Base-by-base conservation (phyloP, 2,329 filamentous ascomycete species). In the Endocalyx cinctus region DNA sequence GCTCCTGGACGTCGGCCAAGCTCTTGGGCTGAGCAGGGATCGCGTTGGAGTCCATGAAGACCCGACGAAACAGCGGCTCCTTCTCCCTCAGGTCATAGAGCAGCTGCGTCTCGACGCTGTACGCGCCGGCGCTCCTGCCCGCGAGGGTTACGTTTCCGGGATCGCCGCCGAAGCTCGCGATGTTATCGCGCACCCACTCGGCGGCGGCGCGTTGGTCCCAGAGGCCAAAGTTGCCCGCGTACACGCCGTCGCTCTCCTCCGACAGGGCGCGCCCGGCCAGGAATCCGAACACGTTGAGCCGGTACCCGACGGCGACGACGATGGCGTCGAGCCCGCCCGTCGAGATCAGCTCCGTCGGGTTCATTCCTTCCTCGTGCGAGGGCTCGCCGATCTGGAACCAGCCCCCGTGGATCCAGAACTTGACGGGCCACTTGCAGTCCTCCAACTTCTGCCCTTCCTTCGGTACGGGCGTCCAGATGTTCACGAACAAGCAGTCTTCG, bases 111-210 rank as follows among this genome's bases (percentile, higher is more conserved):
- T 67, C 57, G 5, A 57, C 60, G 36, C 58, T 57, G 42, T 67
- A 67, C 0, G 64, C 62, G 4, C 67, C 66, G 2, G 67, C 67
- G 33, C 62, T 66, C 5, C 62, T 52, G 5, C 62, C 66, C 4
- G 57, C 60, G 2, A 68, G 54, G 0, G 64, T 70, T 25, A 74
- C 61, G 33, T 67, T 64, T 8, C 20, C 20, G 8, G 20, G 20
- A 23, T 74, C 62, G 4, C 70, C 70, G 7, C 62, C 63, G 50
- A 23, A 23, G 8, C 8, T n/a, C 8, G 20, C 42, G 29, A 74
- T 69, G 38, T 74, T 64, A 5, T 62, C 50, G 20, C 68, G 57
- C 0, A 71, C 62, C 72, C 72, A 77, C 45, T 72, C 58, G 7
- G 72, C 50, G 1, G 70, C 70, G 10, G 67, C 50, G 3, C 64